phyloP scores from a whole-genome alignment of 345 rosid species.

The Hypericum androsaemum region DNA sequence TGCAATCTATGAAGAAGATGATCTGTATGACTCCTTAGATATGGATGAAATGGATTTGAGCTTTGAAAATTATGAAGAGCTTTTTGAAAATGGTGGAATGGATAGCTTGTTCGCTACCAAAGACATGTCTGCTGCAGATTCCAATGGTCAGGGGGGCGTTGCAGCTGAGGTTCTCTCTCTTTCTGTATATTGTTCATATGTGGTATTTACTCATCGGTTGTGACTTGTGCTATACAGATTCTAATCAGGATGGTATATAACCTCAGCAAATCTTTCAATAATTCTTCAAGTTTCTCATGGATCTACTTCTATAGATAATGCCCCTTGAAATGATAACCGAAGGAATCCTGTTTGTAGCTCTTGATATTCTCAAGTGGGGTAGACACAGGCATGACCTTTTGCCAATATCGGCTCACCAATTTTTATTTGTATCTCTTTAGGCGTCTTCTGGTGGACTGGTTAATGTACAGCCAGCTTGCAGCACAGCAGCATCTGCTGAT shows the following conservation, averaged over 20 bases:
- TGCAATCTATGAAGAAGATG: not conserved
- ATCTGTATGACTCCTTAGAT: too few relatives aligned
- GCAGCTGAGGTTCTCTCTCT: conserved; percentile 47
- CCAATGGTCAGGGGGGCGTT: conserved; percentile 45
- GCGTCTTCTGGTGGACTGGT: conserved; percentile 44
- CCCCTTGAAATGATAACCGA: too few relatives aligned
- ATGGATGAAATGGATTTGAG: too few relatives aligned
- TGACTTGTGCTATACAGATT: not conserved
- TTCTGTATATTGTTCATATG: conserved; percentile 12
- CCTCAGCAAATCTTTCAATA: too few relatives aligned
- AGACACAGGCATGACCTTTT: too few relatives aligned
- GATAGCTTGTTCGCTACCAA: conserved; percentile 65
- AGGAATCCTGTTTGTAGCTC: too few relatives aligned
- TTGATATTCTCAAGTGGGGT: too few relatives aligned
- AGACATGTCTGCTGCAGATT: conserved; percentile 48
- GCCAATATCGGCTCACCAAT: too few relatives aligned
- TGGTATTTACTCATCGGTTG: conserved; percentile 12
- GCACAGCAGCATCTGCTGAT: conserved; percentile 74
- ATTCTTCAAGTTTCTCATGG: too few relatives aligned
- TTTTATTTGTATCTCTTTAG: conserved; percentile 19
- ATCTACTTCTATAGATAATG: too few relatives aligned
- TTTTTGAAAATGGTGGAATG: conserved; percentile 74
- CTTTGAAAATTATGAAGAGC: conserved; percentile 43
- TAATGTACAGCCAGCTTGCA: conserved; percentile 54
- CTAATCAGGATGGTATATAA: not conserved